A percentile compares a stretch with the other conserved stretches of the same genome.
These are phyloP conservation scores for Pseudocercospora fuligena DNA, from an alignment of 2,329 filamentous ascomycete genomes.

Conservation along the genomic window DNA sequence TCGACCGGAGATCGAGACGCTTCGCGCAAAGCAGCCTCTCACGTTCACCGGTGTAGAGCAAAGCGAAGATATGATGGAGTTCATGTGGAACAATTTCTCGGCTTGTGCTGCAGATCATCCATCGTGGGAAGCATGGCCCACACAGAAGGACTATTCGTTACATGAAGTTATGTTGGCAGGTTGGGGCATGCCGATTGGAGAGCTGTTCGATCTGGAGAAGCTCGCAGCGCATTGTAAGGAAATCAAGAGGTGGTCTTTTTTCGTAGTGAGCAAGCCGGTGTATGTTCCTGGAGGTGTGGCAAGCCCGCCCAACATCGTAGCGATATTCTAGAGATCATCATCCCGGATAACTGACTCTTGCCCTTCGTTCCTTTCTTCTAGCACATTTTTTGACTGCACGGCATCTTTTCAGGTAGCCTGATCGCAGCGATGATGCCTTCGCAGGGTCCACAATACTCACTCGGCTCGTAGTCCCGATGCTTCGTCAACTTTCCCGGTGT, in stretches of 20 bases:
- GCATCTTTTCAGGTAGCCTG: not conserved
- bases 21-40: constrained; percentile 46
- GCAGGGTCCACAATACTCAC: not conserved
- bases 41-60: constrained; percentile 56
- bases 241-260: constrained; percentile 52
- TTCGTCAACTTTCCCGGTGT: not conserved
- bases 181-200: constrained; percentile 58
- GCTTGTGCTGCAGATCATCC: constrained; percentile 47
- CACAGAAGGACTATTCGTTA: constrained; percentile 42
- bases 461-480: not conserved
- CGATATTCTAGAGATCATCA: constrained; percentile 41
- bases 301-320: constrained; percentile 46
- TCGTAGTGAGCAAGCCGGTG: constrained; percentile 54
- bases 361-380: not conserved
- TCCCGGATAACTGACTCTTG: not conserved
- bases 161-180: constrained; percentile 57
- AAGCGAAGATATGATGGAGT: constrained; percentile 51
- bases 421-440: not conserved
- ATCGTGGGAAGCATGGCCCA: constrained; percentile 46
- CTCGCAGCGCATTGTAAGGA: constrained; percentile 48
- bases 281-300: constrained; percentile 48
- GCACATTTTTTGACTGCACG: not conserved
- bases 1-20: constrained; percentile 43
- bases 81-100: constrained; percentile 46
- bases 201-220: constrained; percentile 56